These are phyloP conservation scores for Suillus bovinus DNA, from an alignment of 768 basidiomycete genomes.

Conservation along the genomic window DNA sequence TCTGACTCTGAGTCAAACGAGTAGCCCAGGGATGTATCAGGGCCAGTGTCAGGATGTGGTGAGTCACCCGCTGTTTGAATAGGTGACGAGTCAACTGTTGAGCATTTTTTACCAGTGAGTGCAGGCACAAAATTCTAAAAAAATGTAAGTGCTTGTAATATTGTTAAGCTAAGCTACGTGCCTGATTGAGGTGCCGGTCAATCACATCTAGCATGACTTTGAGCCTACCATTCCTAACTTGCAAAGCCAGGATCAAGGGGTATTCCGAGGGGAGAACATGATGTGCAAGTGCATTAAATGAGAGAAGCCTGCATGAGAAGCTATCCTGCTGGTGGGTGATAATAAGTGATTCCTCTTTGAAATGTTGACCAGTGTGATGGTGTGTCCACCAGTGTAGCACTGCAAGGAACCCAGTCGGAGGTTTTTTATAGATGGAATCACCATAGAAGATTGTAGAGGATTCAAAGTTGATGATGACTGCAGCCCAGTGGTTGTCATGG, in stretches of 20 bases:
- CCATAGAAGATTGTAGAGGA: neutral
- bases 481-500: neutral
- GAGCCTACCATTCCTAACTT: neutral
- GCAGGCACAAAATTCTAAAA: too few species aligned
- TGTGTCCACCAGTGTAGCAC: slow-evolving; percentile 4
- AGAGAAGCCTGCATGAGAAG: neutral
- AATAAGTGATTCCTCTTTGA: neutral
- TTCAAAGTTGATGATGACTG: neutral
- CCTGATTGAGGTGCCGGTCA: neutral
- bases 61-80: too few species aligned
- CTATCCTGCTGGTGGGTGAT: neutral
- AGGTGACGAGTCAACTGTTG: too few species aligned
- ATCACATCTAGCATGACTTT: slow-evolving; percentile 1
- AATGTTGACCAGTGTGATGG: slow-evolving; percentile 1
- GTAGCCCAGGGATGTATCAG: too few species aligned
- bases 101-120: too few species aligned
- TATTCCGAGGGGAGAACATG: neutral
- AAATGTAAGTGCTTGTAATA: too few species aligned
- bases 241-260: neutral
- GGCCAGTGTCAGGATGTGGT: too few species aligned
- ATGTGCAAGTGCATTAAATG: neutral
- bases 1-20: too few species aligned
- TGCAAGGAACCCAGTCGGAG: neutral
- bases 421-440: neutral
- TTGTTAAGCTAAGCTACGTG: neutral